Percentiles rank a stretch among this genome's conserved stretches.
phyloP scores from a whole-genome alignment of 176 grass and related monocot genomes.

The Chloris gayana region DNA sequence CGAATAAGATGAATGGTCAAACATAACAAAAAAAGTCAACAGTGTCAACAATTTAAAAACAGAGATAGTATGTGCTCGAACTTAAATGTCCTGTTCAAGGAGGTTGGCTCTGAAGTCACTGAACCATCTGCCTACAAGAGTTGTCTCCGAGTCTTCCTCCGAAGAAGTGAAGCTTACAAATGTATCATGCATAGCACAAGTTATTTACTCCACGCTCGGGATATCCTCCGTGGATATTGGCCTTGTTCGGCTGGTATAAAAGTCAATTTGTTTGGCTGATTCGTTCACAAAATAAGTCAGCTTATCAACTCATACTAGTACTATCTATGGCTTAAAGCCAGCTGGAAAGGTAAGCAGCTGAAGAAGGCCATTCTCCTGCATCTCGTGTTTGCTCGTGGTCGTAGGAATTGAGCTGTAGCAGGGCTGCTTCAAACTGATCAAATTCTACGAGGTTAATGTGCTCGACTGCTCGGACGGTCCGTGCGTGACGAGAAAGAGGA shows the following conservation, averaged over 20 bases:
- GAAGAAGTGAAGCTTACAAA: neutral
- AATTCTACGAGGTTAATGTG: conserved; percentile 7
- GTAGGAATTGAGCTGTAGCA: neutral
- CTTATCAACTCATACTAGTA: no score
- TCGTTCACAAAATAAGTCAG: no score
- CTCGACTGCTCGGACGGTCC: conserved; percentile 2
- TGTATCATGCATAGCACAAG: neutral
- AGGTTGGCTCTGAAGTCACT: neutral
- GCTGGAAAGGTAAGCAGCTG: no score
- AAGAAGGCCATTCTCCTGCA: conserved; percentile 12
- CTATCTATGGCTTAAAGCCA: no score
- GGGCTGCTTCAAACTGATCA: neutral
- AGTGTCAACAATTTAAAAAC: no score
- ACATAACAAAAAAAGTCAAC: no score
- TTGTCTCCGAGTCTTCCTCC: neutral
- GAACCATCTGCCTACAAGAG: neutral
- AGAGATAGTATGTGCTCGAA: neutral
- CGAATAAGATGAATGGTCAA: no score
- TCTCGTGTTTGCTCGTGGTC: neutral
- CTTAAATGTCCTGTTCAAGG: neutral
- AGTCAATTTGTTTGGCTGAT: no score
- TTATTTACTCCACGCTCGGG: no score
- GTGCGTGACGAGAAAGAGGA: neutral
- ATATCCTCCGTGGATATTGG: neutral
- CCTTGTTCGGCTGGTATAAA: no score